A percentile compares a stretch with the other conserved stretches of the same genome.
Conservation (phyloP, 805 yeast genomes). For the Clavispora fructus region DNA sequence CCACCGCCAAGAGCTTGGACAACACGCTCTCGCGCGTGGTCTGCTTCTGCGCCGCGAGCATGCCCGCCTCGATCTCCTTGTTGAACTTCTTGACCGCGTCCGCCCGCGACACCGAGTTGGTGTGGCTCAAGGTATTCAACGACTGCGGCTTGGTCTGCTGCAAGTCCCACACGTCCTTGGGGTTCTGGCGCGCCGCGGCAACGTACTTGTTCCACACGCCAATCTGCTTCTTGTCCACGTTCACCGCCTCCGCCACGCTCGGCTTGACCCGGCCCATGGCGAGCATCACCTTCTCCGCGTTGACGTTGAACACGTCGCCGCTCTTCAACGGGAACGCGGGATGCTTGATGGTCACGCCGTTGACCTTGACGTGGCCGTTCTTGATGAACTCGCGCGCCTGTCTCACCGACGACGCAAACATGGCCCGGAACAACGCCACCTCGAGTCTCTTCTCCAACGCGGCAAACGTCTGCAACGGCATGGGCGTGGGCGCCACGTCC, state of each 20-base stretch:
- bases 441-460: constrained; percentile 85
- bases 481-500: constrained; percentile 61
- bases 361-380: constrained; percentile 78
- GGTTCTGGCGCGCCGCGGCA: constrained; percentile 49
- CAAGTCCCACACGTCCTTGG: constrained; percentile 51
- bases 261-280: constrained; percentile 89
- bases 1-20: constrained; percentile 34
- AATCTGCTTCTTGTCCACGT: constrained; percentile 68
- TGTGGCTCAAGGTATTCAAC: constrained; percentile 22
- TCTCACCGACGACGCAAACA: constrained; percentile 90
- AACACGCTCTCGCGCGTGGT: constrained; percentile 46
- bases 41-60: constrained; percentile 37
- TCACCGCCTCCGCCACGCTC: constrained; percentile 57
- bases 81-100: constrained; percentile 25
- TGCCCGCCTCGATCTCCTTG: constrained; percentile 35
- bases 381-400: constrained; percentile 88
- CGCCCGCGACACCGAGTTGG: constrained; percentile 5
- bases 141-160: constrained; percentile 38
- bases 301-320: constrained; percentile 84
- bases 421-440: constrained; percentile 81
- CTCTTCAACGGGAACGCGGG: constrained; percentile 74
- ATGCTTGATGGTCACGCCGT: constrained; percentile 71
- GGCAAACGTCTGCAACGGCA: constrained; percentile 83
- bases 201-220: constrained; percentile 73
- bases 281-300: constrained; percentile 76